Percentiles rank a stretch among this genome's conserved stretches.
Evolutionary conservation across 163 green algal genomes (phyloP).

Genomic region (Chlorella variabilis): DNA sequence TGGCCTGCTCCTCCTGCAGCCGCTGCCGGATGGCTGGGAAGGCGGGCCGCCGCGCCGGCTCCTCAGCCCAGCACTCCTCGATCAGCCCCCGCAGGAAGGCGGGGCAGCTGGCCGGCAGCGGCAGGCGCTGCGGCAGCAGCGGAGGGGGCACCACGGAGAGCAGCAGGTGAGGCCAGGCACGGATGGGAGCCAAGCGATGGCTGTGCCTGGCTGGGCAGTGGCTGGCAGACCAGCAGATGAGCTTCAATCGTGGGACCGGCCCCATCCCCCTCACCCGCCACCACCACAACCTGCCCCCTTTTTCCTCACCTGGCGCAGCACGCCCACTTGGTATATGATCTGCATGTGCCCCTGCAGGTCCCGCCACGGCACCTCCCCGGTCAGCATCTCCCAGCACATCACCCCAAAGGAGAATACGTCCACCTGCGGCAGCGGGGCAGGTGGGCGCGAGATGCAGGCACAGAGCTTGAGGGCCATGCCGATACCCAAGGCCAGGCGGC

Average conservation of each 20-base stretch:
- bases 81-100: conserved; percentile 48
- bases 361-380: conserved; percentile 61
- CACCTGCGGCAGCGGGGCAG: too few species aligned
- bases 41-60: conserved; percentile 28
- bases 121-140: conserved; percentile 51
- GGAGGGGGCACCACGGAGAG: neutral
- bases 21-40: conserved; percentile 38
- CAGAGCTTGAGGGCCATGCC: too few species aligned
- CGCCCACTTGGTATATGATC: conserved; percentile 61
- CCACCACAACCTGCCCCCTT: too few species aligned
- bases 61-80: conserved; percentile 46
- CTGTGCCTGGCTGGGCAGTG: too few species aligned
- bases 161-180: too few species aligned
- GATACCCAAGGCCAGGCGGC: too few species aligned
- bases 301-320: conserved; percentile 40
- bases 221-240: too few species aligned
- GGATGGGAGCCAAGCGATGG: too few species aligned
- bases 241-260: too few species aligned
- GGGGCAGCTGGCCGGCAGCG: conserved; percentile 57
- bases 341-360: conserved; percentile 56
- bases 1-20: conserved; percentile 13
- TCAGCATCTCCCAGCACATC: conserved; percentile 81
- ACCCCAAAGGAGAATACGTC: conserved; percentile 82
- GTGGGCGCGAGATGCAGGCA: neutral
- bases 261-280: neutral